phyloP scores from a whole-genome alignment of 345 rosid species.

The Cardamine occulta region DNA sequence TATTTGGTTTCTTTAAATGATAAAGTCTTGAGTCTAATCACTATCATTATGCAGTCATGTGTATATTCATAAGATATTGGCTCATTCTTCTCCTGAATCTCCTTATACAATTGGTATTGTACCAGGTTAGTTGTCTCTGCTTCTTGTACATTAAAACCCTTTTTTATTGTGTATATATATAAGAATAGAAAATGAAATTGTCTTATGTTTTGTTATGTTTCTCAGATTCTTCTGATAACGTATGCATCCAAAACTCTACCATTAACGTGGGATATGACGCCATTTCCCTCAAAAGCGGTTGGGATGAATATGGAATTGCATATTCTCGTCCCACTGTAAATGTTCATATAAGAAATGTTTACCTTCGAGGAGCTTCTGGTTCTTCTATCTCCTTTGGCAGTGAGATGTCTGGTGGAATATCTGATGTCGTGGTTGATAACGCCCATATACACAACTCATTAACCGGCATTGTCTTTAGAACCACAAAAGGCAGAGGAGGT shows the following conservation, averaged over 20 bases:
- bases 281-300: conserved; percentile 65
- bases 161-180: neutral
- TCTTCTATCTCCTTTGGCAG: conserved; percentile 63
- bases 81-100: conserved; percentile 52
- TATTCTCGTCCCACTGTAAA: conserved; percentile 48
- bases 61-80: conserved; percentile 48
- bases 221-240: conserved; percentile 62
- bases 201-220: neutral
- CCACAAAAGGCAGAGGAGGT: conserved; percentile 63
- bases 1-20: neutral
- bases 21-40: neutral
- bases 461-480: conserved; percentile 54
- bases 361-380: conserved; percentile 49
- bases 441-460: conserved; percentile 42
- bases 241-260: conserved; percentile 60
- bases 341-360: conserved; percentile 52
- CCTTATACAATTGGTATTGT: conserved; percentile 58
- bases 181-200: neutral
- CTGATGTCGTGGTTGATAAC: conserved; percentile 47
- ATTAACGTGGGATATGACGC: conserved; percentile 63
- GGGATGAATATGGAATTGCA: conserved; percentile 70
- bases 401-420: conserved; percentile 65
- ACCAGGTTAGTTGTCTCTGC: conserved; percentile 50
- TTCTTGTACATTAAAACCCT: too few relatives aligned
- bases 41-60: conserved; percentile 43